Evolutionary conservation across 352 stramenopile genomes (phyloP), one percentile per base, ranked within the genome.

Genomic region (Globisporangium spiculum): DNA sequence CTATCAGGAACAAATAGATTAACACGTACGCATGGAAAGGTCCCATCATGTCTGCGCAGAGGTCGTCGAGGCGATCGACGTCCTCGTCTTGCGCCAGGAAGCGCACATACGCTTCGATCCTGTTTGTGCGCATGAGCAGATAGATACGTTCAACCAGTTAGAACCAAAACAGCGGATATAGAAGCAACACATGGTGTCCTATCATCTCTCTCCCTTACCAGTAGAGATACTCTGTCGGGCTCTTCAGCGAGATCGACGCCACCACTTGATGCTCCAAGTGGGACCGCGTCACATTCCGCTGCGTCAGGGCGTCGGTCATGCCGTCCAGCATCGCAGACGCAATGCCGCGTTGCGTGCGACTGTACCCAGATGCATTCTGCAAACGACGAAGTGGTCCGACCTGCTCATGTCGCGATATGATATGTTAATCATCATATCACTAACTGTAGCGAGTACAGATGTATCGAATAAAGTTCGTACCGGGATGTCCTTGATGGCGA

Each of bases 241-340:
- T 96, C 71, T 91, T 86, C 14, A 96, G 70, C 7, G 84, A 75
- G 2, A 91, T 60, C 0, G 83, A 69, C 20, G 84, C 72, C 8
- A 86, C 85, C 22, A 94, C 74, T 65, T 96, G 89, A 57, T 96
- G 89, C 67, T 96, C 89, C 14, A 96, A 73, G 68, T 96, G 89
- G 20, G 85, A 84, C 22, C 89, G 82, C 9, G 89, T 96, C 26
- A 96, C 75, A 57, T 91, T 93, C 57, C 86, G 84, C 73, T 96
- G 89, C 54, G 85, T 80, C 20, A 93, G 65, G 1, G 84, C 72
- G 60, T 96, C 87, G 0, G 81, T 83, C 75, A 93, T 86, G 16
- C 81, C 80, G 16, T 79, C 79, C 8, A 96, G 70, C 83, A 94
- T 91, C 24, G 77, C 82, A 1, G 84, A 91, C 61, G 80, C 75